These are phyloP conservation scores for Cercospora beticola DNA, from an alignment of 2,329 filamentous ascomycete species.

Conservation along the genomic window DNA sequence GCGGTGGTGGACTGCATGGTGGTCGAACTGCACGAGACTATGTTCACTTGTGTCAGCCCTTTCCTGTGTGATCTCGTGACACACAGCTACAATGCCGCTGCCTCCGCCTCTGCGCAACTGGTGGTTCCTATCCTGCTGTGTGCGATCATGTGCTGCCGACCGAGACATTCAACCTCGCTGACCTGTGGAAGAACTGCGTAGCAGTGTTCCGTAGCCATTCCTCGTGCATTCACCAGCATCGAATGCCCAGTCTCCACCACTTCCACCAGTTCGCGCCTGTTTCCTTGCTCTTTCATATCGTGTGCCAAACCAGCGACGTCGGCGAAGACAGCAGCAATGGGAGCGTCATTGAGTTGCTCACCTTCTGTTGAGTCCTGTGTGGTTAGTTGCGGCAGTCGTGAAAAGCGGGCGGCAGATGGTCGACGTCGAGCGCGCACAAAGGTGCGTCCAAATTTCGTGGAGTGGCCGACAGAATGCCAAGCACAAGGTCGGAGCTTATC, in stretches of 20 bases:
- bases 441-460: conserved; percentile 4
- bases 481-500: neutral
- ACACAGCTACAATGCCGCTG: neutral
- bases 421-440: neutral
- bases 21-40: conserved; percentile 23
- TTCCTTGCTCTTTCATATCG: neutral
- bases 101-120: neutral
- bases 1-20: conserved; percentile 26
- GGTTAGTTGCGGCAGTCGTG: conserved; percentile 6
- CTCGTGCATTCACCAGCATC: neutral
- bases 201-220: neutral
- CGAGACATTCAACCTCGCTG: neutral
- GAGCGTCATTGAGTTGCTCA: neutral
- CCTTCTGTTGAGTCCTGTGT: neutral
- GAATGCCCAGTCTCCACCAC: neutral
- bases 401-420: neutral
- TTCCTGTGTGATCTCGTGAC: neutral
- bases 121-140: neutral
- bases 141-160: neutral
- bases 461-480: neutral
- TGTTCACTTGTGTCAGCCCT: neutral
- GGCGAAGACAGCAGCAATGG: neutral
- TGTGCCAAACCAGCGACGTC: neutral
- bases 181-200: neutral
- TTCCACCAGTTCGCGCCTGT: neutral